A percentile compares a stretch with the other conserved stretches of the same genome.
Conservation (phyloP, 768 basidiomycete species). For the Fomitopsis serialis region DNA sequence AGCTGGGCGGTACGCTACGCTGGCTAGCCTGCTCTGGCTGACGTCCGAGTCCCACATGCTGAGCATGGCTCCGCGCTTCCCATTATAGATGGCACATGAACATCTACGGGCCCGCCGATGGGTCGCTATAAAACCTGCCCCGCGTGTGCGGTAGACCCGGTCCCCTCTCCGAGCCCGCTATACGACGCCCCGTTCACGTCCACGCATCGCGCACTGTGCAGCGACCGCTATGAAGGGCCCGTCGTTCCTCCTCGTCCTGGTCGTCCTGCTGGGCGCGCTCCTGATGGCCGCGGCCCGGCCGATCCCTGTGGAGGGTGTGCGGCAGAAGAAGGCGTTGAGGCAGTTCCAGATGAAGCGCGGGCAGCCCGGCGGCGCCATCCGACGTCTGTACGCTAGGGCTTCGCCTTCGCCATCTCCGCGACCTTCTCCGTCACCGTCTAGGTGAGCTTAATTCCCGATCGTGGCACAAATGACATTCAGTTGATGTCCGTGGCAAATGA, state of each 20-base stretch:
- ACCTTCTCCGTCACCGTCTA: neutral
- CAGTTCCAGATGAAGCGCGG: conserved; percentile 2
- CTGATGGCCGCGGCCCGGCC: neutral
- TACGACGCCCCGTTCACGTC: neutral
- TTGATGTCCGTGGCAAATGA: neutral
- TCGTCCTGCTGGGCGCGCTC: neutral
- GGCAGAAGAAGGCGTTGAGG: neutral
- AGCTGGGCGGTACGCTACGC: too few species aligned
- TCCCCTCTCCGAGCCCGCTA: neutral
- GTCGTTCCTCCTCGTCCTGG: neutral
- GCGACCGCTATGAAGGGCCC: neutral
- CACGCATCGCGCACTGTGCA: neutral
- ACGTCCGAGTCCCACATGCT: too few species aligned
- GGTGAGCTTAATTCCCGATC: neutral
- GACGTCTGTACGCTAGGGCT: neutral
- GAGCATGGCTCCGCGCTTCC: neutral
- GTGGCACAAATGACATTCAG: neutral
- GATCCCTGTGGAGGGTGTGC: neutral
- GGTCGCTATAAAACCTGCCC: neutral
- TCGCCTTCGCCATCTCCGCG: neutral
- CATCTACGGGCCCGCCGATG: neutral
- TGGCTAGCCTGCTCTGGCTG: too few species aligned
- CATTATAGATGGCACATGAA: neutral
- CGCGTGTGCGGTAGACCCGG: too few species aligned
- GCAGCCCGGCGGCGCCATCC: neutral